phyloP scores from a whole-genome alignment of 2,329 filamentous ascomycete genomes.

The Colletotrichum agaves region DNA sequence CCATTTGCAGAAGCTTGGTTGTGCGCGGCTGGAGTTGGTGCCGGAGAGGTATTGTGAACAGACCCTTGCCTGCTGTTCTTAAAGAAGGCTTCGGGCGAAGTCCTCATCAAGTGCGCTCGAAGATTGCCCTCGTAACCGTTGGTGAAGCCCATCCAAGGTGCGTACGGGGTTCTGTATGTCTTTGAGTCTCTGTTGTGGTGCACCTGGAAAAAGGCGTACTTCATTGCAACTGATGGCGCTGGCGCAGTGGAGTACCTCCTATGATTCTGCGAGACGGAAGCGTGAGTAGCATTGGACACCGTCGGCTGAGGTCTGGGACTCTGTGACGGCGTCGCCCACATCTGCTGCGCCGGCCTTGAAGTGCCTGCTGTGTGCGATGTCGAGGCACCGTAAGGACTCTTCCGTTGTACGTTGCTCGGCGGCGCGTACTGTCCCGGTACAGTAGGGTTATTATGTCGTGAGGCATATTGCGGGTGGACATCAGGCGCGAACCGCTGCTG shows the following conservation, averaged over 20 bases:
- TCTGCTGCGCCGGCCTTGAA: slow-evolving; percentile 16
- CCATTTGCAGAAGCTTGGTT: slow-evolving; percentile 9
- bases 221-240: slow-evolving; percentile 56
- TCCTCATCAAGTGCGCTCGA: slow-evolving; percentile 55
- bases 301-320: not conserved
- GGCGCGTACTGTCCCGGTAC: not conserved
- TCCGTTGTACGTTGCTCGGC: slow-evolving; percentile 5
- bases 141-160: slow-evolving; percentile 66
- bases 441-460: not conserved
- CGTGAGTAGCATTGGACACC: not conserved
- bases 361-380: slow-evolving; percentile 14
- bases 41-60: slow-evolving; percentile 33
- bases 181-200: slow-evolving; percentile 68
- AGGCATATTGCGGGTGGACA: slow-evolving; percentile 6
- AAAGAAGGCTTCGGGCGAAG: slow-evolving; percentile 50
- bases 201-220: slow-evolving; percentile 68
- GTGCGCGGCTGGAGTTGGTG: not conserved
- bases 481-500: slow-evolving; percentile 43
- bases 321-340: slow-evolving; percentile 22
- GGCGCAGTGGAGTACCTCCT: slow-evolving; percentile 36
- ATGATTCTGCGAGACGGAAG: slow-evolving; percentile 33
- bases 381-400: slow-evolving; percentile 24
- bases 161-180: slow-evolving; percentile 70
- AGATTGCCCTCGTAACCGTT: slow-evolving; percentile 69
- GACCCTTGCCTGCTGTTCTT: slow-evolving; percentile 38